Conservation (phyloP, 139 green algal species). For the Chlorella ohadii region DNA sequence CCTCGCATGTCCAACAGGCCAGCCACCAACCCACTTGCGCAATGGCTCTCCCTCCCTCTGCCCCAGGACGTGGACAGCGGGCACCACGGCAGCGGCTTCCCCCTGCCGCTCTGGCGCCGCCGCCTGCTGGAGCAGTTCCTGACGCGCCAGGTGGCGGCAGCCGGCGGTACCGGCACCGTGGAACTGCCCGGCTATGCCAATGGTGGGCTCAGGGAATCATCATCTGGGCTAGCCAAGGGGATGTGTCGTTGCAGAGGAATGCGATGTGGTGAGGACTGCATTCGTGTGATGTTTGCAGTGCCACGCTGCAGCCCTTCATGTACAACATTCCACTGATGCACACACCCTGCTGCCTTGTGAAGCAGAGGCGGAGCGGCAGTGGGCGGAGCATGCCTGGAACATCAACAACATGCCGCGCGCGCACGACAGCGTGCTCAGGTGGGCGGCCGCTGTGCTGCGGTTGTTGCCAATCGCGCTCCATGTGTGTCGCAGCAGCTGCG, state of each 20-base stretch:
- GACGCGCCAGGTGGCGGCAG: not conserved
- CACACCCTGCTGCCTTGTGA: not conserved
- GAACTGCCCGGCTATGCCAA: slow-evolving; percentile 4
- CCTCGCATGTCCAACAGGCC: too few species aligned
- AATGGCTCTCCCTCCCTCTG: not conserved
- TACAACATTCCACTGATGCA: too few species aligned
- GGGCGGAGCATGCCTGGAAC: slow-evolving; percentile 77
- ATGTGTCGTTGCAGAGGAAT: too few species aligned
- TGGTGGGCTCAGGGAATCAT: not conserved
- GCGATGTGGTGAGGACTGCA: too few species aligned
- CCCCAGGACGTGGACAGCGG: slow-evolving; percentile 74
- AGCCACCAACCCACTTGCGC: not conserved
- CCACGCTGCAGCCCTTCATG: too few species aligned
- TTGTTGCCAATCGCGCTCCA: not conserved
- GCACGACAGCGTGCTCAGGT: slow-evolving; percentile 65
- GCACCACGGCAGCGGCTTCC: slow-evolving; percentile 69
- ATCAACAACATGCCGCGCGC: slow-evolving; percentile 85
- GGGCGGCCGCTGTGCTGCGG: slow-evolving; percentile 17
- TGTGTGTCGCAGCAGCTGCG: not conserved
- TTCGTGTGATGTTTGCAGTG: too few species aligned
- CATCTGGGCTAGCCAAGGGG: too few species aligned
- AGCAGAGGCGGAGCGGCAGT: slow-evolving; percentile 48
- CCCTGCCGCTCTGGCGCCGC: slow-evolving; percentile 58
- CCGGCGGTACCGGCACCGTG: not conserved
- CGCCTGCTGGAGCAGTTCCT: slow-evolving; percentile 59